phyloP scores from a whole-genome alignment of 257 asterid species.

The Salvia rosmarinus region DNA sequence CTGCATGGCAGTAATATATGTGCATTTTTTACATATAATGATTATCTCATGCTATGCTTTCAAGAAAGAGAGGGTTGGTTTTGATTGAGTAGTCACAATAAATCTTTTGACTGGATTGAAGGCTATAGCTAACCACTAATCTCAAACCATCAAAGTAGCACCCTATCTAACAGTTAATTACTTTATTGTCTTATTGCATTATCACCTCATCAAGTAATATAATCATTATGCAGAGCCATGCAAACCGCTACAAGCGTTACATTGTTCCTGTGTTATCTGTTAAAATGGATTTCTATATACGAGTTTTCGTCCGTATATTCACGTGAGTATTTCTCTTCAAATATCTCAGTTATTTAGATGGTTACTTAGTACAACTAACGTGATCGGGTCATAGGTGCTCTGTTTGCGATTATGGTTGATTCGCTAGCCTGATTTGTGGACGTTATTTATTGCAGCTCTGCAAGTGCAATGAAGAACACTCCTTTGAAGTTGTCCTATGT shows the following conservation, averaged over 20 bases:
- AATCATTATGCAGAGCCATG: slow-evolving; percentile 78
- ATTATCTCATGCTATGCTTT: background rate
- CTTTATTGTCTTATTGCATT: background rate
- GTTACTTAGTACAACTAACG: background rate
- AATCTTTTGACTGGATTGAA: background rate
- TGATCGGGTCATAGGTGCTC: background rate
- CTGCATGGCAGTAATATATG: background rate
- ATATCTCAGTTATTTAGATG: background rate
- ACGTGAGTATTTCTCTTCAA: slow-evolving; percentile 60
- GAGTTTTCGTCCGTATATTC: slow-evolving; percentile 90
- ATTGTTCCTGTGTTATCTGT: slow-evolving; percentile 92
- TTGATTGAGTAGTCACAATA: background rate
- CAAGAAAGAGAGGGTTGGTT: background rate
- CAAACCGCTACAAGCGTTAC: slow-evolving; percentile 92
- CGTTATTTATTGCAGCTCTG: slow-evolving; percentile 68
- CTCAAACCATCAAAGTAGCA: background rate
- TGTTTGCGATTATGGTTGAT: background rate
- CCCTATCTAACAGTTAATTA: too few species aligned
- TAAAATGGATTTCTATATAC: slow-evolving; percentile 95
- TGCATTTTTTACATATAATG: background rate
- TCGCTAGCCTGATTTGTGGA: slow-evolving; percentile 24
- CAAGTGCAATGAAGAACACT: slow-evolving; percentile 92
- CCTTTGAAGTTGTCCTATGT: slow-evolving; percentile 92
- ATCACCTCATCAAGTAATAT: slow-evolving; percentile 6
- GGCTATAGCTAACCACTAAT: background rate